Evolutionary conservation across 192 early-diverging fungal species (phyloP), one percentile per base, ranked within the genome.

Genomic region (Phycomyces nitens): DNA sequence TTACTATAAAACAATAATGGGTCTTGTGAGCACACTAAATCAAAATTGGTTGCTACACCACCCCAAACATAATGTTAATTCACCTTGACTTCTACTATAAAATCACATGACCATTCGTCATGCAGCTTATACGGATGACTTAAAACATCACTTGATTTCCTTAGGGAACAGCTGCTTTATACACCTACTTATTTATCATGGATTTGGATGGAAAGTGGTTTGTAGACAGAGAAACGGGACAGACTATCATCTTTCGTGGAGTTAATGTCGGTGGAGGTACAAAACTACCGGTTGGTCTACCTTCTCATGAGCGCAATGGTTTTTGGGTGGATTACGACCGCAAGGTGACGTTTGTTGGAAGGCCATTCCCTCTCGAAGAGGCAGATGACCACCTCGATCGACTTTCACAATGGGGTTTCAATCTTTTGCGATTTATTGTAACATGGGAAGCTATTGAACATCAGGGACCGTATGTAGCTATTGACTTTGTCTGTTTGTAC

Each of bases 401-500:
- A 29, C 72, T 93, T 26, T 68, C 80, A 24, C 38, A 73, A 10
- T 89, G 86, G 88, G 91, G 91, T 0, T 82, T 93, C 41, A 92
- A 88, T 49, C 81, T 93, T 60, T 58, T 89, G 20, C 75, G 90
- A 5, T 78, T 92, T 21, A 67, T 90, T 41, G 80, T 89, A 21
- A 81, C 88, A 18, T 93, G 91, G 91, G 91, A 93, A 68, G 76
- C 91, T 3, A 69, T 93, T 51, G 83, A 82, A 56, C 80, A 84
- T 73, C 73, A 77, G 44, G 83, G 83, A 64, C 83, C 83, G 77
- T 83, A 72, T 72, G 78, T 77, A 53, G 34, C 62, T 18, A 38
- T 22, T 59, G 12, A 23, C 3, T 52, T 24, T 54, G 29, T 38
- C 41, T 40, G 44, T 21, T 16, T 63, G 5, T 58, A 3, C 12